Percentiles rank a stretch among this genome's conserved stretches.
phyloP scores from a whole-genome alignment of 1,139 yeast genomes.

The Lizanozyma gosingica region DNA sequence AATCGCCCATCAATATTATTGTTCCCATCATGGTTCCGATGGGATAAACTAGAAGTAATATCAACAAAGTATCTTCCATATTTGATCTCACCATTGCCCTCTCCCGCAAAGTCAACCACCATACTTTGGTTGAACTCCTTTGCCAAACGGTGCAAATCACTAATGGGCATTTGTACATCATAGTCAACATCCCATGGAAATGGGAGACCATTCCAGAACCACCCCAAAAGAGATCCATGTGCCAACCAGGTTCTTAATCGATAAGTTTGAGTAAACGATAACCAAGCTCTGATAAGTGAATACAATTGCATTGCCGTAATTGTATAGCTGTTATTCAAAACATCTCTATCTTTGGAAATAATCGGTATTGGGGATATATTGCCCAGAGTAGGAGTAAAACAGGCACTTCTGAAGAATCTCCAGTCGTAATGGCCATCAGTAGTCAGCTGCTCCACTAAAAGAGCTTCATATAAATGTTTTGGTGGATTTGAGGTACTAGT shows the following conservation, averaged over 20 bases:
- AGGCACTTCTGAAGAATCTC: slow-evolving; percentile 21
- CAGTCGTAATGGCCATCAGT: slow-evolving; percentile 40
- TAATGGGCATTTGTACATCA: slow-evolving; percentile 27
- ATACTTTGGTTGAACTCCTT: slow-evolving; percentile 17
- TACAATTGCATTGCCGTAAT: slow-evolving; percentile 16
- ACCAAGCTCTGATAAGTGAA: slow-evolving; percentile 26
- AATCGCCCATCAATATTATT: slow-evolving; percentile 34
- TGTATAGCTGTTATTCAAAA: slow-evolving; percentile 6
- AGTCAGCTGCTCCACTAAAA: slow-evolving; percentile 15
- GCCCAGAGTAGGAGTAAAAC: not conserved
- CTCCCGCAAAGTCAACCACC: slow-evolving; percentile 15
- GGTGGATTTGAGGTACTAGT: slow-evolving; percentile 13
- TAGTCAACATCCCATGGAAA: slow-evolving; percentile 27
- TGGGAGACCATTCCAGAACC: slow-evolving; percentile 31
- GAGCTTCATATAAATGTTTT: slow-evolving; percentile 26
- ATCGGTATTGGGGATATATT: not conserved
- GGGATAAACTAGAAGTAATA: slow-evolving; percentile 24
- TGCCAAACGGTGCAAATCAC: slow-evolving; percentile 19
- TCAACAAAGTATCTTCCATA: slow-evolving; percentile 26
- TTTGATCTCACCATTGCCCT: not conserved
- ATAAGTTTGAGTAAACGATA: slow-evolving; percentile 17
- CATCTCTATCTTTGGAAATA: slow-evolving; percentile 7
- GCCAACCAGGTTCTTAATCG: slow-evolving; percentile 28
- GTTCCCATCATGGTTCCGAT: slow-evolving; percentile 19
- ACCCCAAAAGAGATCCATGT: slow-evolving; percentile 25